Percentiles rank a stretch among this genome's conserved stretches.
Conservation (phyloP, 805 yeast genomes). For the Candida quercuum region DNA sequence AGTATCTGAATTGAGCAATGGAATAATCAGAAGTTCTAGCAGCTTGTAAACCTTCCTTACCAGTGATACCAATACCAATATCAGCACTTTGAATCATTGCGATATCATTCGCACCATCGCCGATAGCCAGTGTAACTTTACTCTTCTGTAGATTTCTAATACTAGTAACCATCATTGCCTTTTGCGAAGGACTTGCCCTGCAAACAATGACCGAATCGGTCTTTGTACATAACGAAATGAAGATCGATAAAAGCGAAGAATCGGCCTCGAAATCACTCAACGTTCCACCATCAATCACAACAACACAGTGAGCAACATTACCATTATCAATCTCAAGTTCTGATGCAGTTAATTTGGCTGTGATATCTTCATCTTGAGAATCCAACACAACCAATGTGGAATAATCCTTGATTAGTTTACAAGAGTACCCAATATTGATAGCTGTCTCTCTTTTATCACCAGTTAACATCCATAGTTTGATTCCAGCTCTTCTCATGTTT, state of each 20-base stretch:
- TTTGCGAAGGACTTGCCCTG: slow-evolving; percentile 95
- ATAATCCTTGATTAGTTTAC: slow-evolving; percentile 87
- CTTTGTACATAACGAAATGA: slow-evolving; percentile 78
- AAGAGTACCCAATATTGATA: slow-evolving; percentile 92
- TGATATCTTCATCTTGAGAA: slow-evolving; percentile 49
- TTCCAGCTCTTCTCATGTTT: slow-evolving; percentile 86
- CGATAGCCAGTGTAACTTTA: slow-evolving; percentile 89
- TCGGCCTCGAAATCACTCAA: slow-evolving; percentile 69
- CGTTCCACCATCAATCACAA: slow-evolving; percentile 93
- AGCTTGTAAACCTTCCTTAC: slow-evolving; percentile 95
- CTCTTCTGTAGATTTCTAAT: slow-evolving; percentile 66
- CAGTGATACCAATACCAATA: slow-evolving; percentile 96
- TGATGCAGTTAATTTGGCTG: slow-evolving; percentile 68
- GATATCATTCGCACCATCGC: slow-evolving; percentile 98
- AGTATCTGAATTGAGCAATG: slow-evolving; percentile 86
- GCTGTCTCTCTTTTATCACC: slow-evolving; percentile 99
- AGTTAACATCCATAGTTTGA: slow-evolving; percentile 96
- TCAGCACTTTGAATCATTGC: slow-evolving; percentile 99
- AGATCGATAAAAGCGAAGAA: slow-evolving; percentile 62
- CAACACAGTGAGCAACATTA: slow-evolving; percentile 86
- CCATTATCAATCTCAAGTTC: slow-evolving; percentile 68
- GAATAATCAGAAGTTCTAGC: slow-evolving; percentile 93
- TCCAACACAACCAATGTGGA: slow-evolving; percentile 78
- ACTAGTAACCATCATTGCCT: slow-evolving; percentile 79
- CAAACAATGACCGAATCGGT: slow-evolving; percentile 92